Evolutionary conservation across 2,329 filamentous ascomycete genomes (phyloP).

Genomic region (Claviceps sp.): DNA sequence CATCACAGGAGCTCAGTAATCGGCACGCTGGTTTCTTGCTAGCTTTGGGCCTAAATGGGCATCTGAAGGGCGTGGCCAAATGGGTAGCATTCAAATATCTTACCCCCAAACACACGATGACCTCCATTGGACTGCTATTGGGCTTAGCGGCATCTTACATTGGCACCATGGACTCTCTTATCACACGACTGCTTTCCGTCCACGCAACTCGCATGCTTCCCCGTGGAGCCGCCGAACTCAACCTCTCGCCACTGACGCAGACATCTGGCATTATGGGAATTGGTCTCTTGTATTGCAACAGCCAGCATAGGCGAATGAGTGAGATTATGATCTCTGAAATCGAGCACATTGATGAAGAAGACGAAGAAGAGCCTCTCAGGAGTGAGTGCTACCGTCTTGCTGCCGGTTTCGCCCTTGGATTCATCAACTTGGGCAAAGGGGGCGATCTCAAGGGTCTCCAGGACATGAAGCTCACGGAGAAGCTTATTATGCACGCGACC

Average conservation of each 20-base stretch:
- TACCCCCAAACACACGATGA: conserved; percentile 99
- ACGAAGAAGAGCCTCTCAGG: conserved; percentile 73
- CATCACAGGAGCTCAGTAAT: conserved; percentile 72
- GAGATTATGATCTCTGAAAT: conserved; percentile 98
- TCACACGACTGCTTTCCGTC: conserved; percentile 84
- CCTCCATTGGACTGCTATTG: conserved; percentile 85
- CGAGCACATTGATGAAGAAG: conserved; percentile 65
- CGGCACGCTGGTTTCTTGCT: conserved; percentile 91
- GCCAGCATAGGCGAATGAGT: conserved; percentile 95
- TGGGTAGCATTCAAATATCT: conserved; percentile 99
- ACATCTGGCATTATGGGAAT: conserved; percentile 97
- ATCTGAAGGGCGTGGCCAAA: conserved; percentile 86
- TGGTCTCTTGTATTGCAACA: conserved; percentile 83
- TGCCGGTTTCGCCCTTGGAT: conserved; percentile 81
- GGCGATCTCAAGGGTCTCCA: conserved; percentile 77
- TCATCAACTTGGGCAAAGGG: conserved; percentile 90
- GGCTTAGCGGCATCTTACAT: conserved; percentile 88
- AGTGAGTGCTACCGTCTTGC: conserved; percentile 95
- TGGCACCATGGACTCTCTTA: conserved; percentile 92
- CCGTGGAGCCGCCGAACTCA: conserved; percentile 81
- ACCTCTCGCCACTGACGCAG: conserved; percentile 83
- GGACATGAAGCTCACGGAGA: conserved; percentile 86
- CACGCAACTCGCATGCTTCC: conserved; percentile 94
- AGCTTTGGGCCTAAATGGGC: conserved; percentile 83
- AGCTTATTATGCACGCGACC: conserved; percentile 72